Base-by-base conservation (phyloP, 2,329 filamentous ascomycete species). In the Drechslerella coelobrocha region DNA sequence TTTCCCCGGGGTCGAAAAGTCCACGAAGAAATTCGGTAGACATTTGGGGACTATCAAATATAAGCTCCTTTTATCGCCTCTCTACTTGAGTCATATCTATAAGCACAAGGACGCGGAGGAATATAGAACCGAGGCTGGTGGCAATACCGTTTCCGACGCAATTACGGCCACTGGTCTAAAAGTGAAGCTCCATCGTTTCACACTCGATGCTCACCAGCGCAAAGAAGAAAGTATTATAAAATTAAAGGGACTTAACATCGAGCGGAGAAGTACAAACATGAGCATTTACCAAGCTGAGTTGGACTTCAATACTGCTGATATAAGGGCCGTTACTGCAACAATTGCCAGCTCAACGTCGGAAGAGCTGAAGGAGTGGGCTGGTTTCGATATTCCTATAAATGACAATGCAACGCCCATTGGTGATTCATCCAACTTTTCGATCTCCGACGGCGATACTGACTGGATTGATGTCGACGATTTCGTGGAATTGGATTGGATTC, bases 391-490 rank as follows among this genome's bases (percentile, higher is more conserved):
- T 17, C 68, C 68, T 1, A 51, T 61, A 14, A 61, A 62, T 19
- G 73, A 74, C 8, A 74, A 69, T 24, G 73, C 75, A 9, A 72
- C 73, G 39, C 74, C 73, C 23, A 57, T 74, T 24, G 75, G 74
- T 2, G 89, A 93, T 77, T 82, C 96, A 53, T 96, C 92, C 0
- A 88, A 89, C 57, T 99, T 99, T 77, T 93, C 88, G 0, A 99
- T 99, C 53, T 93, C 94, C 0, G 94, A 99, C 78, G 90, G 95
- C 60, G 94, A 99, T 76, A 88, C 92, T 74, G 92, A 89, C 61
- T 99, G 94, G 94, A 92, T 99, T 73, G 94, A 99, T 77, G 97
- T 99, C 92, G 94, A 99, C 77, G 94, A 99, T 78, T 99, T 99
- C 79, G 92, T 99, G 27, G 94, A 99, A 78, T 82, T 99, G 21